A percentile compares a stretch with the other conserved stretches of the same genome.
These are phyloP conservation scores for Coelastrella sp. DNA, from an alignment of 139 green algal species.

Conservation along the genomic window DNA sequence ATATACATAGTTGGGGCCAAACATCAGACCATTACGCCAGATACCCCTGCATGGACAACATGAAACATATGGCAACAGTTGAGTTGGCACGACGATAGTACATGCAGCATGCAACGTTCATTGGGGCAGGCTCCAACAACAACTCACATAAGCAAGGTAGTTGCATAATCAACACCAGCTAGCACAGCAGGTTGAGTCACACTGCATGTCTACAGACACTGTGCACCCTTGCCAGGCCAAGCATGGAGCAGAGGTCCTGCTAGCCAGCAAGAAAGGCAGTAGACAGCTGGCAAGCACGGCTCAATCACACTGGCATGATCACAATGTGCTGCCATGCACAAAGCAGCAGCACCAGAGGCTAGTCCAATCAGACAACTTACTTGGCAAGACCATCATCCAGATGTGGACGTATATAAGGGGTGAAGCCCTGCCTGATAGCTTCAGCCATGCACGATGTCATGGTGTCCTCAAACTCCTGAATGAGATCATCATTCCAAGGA, in stretches of 20 bases:
- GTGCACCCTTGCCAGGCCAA: too few species aligned
- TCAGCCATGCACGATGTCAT: conserved; percentile 51
- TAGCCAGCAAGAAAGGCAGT: too few species aligned
- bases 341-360: neutral
- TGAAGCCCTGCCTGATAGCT: conserved; percentile 41
- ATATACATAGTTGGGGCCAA: conserved; percentile 57
- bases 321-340: too few species aligned
- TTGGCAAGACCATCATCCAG: conserved; percentile 29
- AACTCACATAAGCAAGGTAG: too few species aligned
- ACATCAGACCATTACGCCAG: conserved; percentile 69
- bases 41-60: conserved; percentile 36
- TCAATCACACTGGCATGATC: neutral
- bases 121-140: too few species aligned
- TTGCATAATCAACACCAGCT: too few species aligned
- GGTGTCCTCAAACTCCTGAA: conserved; percentile 9
- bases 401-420: conserved; percentile 47
- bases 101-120: too few species aligned
- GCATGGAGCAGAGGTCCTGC: too few species aligned
- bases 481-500: neutral
- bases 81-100: neutral
- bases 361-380: neutral
- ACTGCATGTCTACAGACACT: too few species aligned
- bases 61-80: neutral
- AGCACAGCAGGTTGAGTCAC: too few species aligned
- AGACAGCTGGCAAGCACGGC: neutral